Conservation (phyloP, 140 eudicot genomes). For the Bidens hawaiensis region DNA sequence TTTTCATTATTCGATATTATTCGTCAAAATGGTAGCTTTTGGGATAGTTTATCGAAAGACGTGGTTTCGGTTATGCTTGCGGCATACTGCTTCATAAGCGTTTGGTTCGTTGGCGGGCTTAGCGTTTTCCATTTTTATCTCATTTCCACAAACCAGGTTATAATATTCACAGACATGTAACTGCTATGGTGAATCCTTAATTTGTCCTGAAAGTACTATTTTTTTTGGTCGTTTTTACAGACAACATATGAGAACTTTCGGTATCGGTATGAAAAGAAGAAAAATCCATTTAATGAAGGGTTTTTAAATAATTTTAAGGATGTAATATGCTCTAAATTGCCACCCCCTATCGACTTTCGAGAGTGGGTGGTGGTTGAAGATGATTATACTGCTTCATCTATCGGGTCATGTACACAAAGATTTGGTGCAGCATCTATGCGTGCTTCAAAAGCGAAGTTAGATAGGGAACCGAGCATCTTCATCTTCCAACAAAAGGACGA, state of each 20-base stretch:
- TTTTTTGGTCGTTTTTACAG: constrained; percentile 30
- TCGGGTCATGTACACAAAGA: constrained; percentile 25
- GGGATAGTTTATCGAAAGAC: constrained; percentile 44
- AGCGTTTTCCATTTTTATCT: constrained; percentile 64
- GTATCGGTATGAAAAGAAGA: constrained; percentile 64
- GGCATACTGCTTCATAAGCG: constrained; percentile 48
- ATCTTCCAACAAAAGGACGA: constrained; percentile 29
- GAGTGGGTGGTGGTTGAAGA: constrained; percentile 55
- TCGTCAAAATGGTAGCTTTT: constrained; percentile 29
- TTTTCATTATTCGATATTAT: constrained; percentile 49
- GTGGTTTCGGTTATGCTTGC: constrained; percentile 35
- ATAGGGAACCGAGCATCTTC: constrained; percentile 36
- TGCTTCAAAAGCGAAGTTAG: constrained; percentile 24
- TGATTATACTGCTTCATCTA: constrained; percentile 26
- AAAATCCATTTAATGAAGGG: constrained; percentile 63
- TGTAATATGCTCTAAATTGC: constrained; percentile 43
- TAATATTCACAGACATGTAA: neutral
- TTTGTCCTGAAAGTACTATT: neutral
- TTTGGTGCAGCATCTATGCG: constrained; percentile 24
- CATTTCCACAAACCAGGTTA: constrained; percentile 74
- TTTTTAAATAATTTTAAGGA: constrained; percentile 47
- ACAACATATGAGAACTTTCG: constrained; percentile 78
- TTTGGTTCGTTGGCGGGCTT: constrained; percentile 85
- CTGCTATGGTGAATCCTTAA: neutral
- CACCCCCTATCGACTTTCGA: constrained; percentile 54